phyloP scores from a whole-genome alignment of 192 early-diverging fungal species.

The Coemansia sp. region DNA sequence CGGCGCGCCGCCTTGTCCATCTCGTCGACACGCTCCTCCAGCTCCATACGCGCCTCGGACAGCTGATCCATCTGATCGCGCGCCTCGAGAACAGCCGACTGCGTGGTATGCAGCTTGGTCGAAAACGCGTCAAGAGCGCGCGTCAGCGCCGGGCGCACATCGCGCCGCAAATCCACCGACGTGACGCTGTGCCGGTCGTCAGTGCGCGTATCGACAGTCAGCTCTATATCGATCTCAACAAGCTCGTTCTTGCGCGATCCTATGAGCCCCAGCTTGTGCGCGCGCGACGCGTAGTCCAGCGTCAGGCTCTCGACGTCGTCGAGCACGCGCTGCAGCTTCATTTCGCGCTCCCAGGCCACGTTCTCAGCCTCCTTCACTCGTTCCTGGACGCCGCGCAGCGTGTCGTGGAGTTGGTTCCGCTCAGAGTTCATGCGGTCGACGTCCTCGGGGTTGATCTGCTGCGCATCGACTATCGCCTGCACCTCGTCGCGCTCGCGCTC shows the following conservation, averaged over 20 bases:
- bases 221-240: slow-evolving; percentile 40
- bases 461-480: slow-evolving; percentile 66
- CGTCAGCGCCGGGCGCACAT: slow-evolving; percentile 47
- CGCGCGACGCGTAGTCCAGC: slow-evolving; percentile 49
- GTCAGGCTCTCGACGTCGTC: slow-evolving; percentile 57
- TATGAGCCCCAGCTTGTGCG: slow-evolving; percentile 48
- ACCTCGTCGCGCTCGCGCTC: slow-evolving; percentile 58
- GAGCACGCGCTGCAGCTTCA: slow-evolving; percentile 66
- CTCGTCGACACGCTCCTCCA: slow-evolving; percentile 44
- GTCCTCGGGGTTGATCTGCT: slow-evolving; percentile 76
- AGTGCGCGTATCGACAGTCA: slow-evolving; percentile 30
- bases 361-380: slow-evolving; percentile 62
- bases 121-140: slow-evolving; percentile 47
- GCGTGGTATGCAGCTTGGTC: slow-evolving; percentile 46
- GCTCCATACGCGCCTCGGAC: slow-evolving; percentile 47
- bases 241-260: slow-evolving; percentile 25
- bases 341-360: slow-evolving; percentile 66
- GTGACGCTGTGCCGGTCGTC: slow-evolving; percentile 42
- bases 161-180: slow-evolving; percentile 47
- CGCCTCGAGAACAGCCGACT: slow-evolving; percentile 37
- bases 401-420: slow-evolving; percentile 63
- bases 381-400: slow-evolving; percentile 51
- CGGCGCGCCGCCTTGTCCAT: slow-evolving; percentile 48
- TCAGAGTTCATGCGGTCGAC: slow-evolving; percentile 81
- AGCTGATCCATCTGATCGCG: slow-evolving; percentile 49